Percentiles rank a stretch among this genome's conserved stretches.
These are phyloP conservation scores for Thuidium tamariscinum DNA, from an alignment of 225 moss, liverwort and hornwort genomes.

Conservation along the genomic window DNA sequence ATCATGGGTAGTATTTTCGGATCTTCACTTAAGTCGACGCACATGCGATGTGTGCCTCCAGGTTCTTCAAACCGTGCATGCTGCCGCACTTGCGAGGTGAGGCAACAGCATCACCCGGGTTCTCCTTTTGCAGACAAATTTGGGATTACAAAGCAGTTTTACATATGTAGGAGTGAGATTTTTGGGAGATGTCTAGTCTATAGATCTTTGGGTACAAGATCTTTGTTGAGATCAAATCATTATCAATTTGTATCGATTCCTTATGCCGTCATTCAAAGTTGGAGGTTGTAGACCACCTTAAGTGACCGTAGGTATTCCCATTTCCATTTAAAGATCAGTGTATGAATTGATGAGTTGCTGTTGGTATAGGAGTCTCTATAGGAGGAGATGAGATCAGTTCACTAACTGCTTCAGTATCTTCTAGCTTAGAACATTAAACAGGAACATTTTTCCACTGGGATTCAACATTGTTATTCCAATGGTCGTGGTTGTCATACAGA, in stretches of 20 bases:
- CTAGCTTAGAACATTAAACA: neutral
- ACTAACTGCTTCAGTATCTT: neutral
- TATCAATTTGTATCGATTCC: too few species aligned
- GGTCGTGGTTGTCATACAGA: neutral
- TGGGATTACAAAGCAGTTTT: neutral
- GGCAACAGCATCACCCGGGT: neutral
- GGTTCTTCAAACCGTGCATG: constrained; percentile 71
- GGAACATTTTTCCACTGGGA: neutral
- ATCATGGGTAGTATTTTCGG: constrained; percentile 94
- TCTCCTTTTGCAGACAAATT: neutral
- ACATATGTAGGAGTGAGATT: neutral
- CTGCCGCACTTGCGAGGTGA: constrained; percentile 65
- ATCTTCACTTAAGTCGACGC: constrained; percentile 90
- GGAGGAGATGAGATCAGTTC: neutral
- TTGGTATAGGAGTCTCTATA: neutral
- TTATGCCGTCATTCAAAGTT: neutral
- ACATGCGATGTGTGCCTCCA: constrained; percentile 77
- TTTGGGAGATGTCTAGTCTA: neutral
- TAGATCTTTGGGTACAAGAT: neutral
- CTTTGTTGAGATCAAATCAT: neutral
- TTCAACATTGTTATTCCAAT: neutral
- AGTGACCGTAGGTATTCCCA: neutral
- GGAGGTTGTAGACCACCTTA: neutral
- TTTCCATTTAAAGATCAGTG: neutral
- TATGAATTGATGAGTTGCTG: neutral